Evolutionary conservation across 306 rosid species (phyloP).

Genomic region (Cyclanthera cordifolia): DNA sequence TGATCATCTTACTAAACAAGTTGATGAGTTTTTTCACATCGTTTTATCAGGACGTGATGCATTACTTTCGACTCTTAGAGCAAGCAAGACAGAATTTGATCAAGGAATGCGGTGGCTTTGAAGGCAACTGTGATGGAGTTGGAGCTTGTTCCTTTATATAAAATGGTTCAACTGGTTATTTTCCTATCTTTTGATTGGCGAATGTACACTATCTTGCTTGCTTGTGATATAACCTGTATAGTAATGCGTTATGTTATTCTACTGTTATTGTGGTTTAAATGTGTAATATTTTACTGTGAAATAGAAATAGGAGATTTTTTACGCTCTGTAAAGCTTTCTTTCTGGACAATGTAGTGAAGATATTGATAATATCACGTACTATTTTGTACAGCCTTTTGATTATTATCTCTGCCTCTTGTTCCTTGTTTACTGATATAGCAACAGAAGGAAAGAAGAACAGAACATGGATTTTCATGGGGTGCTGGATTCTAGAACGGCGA

Average conservation of each 20-base stretch:
- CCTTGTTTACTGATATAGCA: slow-evolving; percentile 2
- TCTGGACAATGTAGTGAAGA: not conserved
- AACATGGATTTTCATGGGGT: not conserved
- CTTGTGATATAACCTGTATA: slow-evolving; percentile 27
- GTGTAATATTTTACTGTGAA: slow-evolving; percentile 23
- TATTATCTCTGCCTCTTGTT: not conserved
- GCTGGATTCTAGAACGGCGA: not conserved
- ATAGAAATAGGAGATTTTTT: not conserved
- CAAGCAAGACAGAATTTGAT: slow-evolving; percentile 26
- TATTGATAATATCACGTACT: not conserved
- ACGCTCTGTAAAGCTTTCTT: not conserved
- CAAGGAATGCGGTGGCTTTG: slow-evolving; percentile 10
- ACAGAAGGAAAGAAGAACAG: not conserved
- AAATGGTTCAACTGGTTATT: slow-evolving; percentile 25
- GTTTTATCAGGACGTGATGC: slow-evolving; percentile 59
- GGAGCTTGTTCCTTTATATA: slow-evolving; percentile 7
- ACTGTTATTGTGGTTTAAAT: slow-evolving; percentile 16
- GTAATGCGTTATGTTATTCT: slow-evolving; percentile 18
- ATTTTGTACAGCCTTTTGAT: not conserved
- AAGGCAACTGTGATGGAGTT: slow-evolving; percentile 13
- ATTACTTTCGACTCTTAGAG: slow-evolving; percentile 45
- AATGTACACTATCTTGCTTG: slow-evolving; percentile 25
- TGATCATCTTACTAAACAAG: slow-evolving; percentile 59
- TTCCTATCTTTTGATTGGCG: slow-evolving; percentile 27
- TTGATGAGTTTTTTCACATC: slow-evolving; percentile 50